Evolutionary conservation across 1,139 yeast genomes (phyloP).

Genomic region (Lodderomyces metapsilosis): DNA sequence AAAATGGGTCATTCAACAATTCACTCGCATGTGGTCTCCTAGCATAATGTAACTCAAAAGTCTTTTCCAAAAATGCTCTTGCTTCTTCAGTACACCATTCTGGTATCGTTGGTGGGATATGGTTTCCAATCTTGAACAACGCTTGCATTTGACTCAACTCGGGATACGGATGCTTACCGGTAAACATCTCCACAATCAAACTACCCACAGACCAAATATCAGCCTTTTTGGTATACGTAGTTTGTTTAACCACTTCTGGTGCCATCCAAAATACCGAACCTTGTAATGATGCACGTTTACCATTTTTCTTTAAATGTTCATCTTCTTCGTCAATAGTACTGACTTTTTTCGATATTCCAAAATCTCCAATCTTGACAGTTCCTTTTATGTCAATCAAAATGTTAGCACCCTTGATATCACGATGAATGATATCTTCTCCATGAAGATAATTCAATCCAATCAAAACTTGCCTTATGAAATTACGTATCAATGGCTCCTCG

Average conservation of each 20-base stretch:
- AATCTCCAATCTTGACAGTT: conserved; percentile 88
- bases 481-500: conserved; percentile 83
- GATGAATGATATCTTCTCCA: conserved; percentile 77
- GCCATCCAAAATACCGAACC: conserved; percentile 99
- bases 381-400: conserved; percentile 88
- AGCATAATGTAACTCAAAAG: conserved; percentile 74
- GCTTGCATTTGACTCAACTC: conserved; percentile 96
- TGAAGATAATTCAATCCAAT: conserved; percentile 82
- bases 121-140: conserved; percentile 85
- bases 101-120: conserved; percentile 74
- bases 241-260: conserved; percentile 92
- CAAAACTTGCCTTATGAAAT: conserved; percentile 79
- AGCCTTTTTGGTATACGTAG: conserved; percentile 83
- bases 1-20: conserved; percentile 59
- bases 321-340: conserved; percentile 25
- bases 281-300: conserved; percentile 79
- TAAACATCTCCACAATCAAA: conserved; percentile 87
- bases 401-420: conserved; percentile 94
- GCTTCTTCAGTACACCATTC: conserved; percentile 73
- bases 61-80: conserved; percentile 57
- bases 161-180: conserved; percentile 93
- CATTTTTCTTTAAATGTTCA: conserved; percentile 25
- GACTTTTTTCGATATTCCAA: conserved; percentile 87
- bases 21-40: conserved; percentile 74
- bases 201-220: conserved; percentile 98